Percentiles rank a stretch among this genome's conserved stretches.
Evolutionary conservation across 2,329 filamentous ascomycete genomes (phyloP).

Genomic region (Botryotinia narcissicola): DNA sequence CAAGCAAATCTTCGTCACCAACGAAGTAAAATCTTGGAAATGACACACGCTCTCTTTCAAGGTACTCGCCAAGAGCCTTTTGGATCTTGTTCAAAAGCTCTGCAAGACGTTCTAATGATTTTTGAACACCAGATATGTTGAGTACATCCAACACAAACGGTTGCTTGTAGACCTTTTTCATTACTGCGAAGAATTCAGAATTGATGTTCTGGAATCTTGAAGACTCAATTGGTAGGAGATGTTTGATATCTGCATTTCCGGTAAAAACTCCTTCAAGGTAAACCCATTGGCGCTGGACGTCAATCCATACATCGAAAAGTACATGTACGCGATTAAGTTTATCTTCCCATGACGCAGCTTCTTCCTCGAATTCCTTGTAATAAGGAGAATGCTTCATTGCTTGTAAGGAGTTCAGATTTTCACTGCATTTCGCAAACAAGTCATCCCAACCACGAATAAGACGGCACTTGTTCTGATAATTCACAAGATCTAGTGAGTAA

Average conservation of each 20-base stretch:
- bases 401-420: conserved; percentile 95
- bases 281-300: conserved; percentile 99
- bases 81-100: conserved; percentile 98
- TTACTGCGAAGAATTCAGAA: conserved; percentile 96
- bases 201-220: conserved; percentile 99
- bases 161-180: conserved; percentile 98
- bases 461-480: conserved; percentile 97
- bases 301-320: conserved; percentile 98
- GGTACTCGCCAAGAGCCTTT: conserved; percentile 95
- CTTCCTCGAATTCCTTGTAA: conserved; percentile 99
- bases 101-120: conserved; percentile 91
- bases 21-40: conserved; percentile 99
- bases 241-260: conserved; percentile 98
- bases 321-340: conserved; percentile 97
- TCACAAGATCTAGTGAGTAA: conserved; percentile 89
- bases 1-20: conserved; percentile 93
- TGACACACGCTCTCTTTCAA: conserved; percentile 94
- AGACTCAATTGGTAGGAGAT: conserved; percentile 92
- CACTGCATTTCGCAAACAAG: conserved; percentile 95
- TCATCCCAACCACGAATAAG: conserved; percentile 98
- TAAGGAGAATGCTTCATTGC: conserved; percentile 99
- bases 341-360: conserved; percentile 95
- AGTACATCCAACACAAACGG: conserved; percentile 95
- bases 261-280: conserved; percentile 99
- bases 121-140: conserved; percentile 92